A percentile compares a stretch with the other conserved stretches of the same genome.
Evolutionary conservation across 257 asterid genomes (phyloP).

Genomic region (Solanum peruvianum): DNA sequence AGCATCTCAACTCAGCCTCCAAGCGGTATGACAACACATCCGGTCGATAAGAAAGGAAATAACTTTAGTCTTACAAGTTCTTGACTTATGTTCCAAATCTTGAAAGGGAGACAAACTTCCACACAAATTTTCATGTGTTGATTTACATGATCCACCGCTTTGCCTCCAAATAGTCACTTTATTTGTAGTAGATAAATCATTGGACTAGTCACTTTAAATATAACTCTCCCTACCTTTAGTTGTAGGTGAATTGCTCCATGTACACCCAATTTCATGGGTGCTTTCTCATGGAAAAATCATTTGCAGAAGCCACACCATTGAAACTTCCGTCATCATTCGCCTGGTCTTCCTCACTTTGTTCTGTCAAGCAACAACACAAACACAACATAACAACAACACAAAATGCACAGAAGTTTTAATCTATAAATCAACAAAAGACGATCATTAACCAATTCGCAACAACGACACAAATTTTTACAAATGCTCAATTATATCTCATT

Average conservation of each 20-base stretch:
- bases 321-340: neutral
- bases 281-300: neutral
- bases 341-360: neutral
- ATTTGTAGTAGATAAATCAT: neutral
- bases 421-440: neutral
- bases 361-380: no score
- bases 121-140: no score
- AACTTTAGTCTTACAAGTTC: neutral
- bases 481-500: neutral
- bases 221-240: neutral
- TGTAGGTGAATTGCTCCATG: neutral
- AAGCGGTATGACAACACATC: neutral
- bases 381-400: neutral
- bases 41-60: neutral
- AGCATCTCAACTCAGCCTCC: neutral
- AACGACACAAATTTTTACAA: neutral
- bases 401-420: neutral
- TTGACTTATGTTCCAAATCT: neutral
- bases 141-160: neutral
- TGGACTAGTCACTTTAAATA: neutral
- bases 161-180: neutral
- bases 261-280: neutral
- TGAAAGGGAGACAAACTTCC: neutral
- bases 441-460: neutral
- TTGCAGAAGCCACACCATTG: neutral